Evolutionary conservation across 1,139 yeast genomes (phyloP), one percentile per base, ranked within the genome.

Genomic region (Geotrichum bryndzae): DNA sequence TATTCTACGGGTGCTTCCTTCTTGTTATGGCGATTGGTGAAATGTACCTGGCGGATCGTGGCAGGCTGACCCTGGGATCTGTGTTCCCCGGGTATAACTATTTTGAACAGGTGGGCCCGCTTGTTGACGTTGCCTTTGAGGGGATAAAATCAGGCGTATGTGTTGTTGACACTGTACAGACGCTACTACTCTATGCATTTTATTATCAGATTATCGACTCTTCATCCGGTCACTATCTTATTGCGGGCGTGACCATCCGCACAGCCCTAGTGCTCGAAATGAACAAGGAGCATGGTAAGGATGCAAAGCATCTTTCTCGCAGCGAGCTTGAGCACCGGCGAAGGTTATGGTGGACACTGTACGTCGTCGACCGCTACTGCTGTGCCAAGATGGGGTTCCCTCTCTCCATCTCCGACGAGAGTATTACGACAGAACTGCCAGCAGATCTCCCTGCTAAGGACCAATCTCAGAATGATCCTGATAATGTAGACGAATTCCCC

Each of bases 301-400:
- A 62, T 27, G 63, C 61, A 5, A 51, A 61, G 15, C 45, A 25
- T 13, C 45, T 66, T 2, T 53, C 64, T 1, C 57, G 59, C 5
- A 56, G 59, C 27, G 70, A 68, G 53, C 59, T 65, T 18, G 96
- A 90, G 68, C 96, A 90, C 72, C 77, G 95, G 66, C 79, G 96
- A 69, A 77, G 96, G 66, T 76, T 90, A 23, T 90, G 96, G 94
- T 90, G 96, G 96, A 89, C 96, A 0, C 92, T 89, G 11, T 89
- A 89, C 73, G 88, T 88, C 89, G 87, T 87, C 70, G 96, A 90
- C 74, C 76, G 96, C 71, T 89, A 89, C 90, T 76, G 89, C 53
- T 86, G 91, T 23, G 87, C 95, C 11, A 90, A 90, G 70, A 92
- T 94, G 0, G 96, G 96, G 0, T 76, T 88, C 50, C 96, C 96